phyloP scores from a whole-genome alignment of 257 asterid species.

The Haberlea rhodopensis region DNA sequence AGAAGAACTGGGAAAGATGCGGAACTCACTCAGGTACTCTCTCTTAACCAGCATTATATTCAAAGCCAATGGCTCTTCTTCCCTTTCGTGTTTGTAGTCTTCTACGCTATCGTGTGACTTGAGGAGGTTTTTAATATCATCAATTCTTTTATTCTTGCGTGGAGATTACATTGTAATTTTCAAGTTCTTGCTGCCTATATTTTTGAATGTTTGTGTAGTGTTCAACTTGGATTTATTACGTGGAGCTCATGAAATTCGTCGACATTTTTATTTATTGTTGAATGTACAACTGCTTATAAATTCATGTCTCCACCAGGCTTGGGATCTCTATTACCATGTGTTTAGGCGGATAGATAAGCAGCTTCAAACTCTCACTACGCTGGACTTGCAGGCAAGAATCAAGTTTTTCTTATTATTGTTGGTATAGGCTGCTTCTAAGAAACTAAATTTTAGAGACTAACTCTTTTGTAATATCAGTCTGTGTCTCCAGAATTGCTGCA shows the following conservation, averaged over 20 bases:
- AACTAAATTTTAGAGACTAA: constrained; percentile 3
- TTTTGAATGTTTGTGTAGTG: constrained; percentile 1
- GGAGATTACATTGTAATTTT: constrained; percentile 7
- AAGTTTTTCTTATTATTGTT: constrained; percentile 18
- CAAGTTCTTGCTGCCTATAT: constrained; percentile 10
- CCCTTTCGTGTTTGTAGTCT: not conserved
- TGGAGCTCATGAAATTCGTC: not conserved
- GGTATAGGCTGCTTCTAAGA: constrained; percentile 21
- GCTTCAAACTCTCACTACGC: constrained; percentile 88
- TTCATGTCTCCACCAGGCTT: constrained; percentile 56
- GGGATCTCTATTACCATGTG: constrained; percentile 98
- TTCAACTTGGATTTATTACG: constrained; percentile 17
- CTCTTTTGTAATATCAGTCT: constrained; percentile 52
- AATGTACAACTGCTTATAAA: constrained; percentile 24
- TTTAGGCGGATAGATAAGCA: constrained; percentile 95
- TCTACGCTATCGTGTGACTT: not conserved
- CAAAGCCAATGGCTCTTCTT: not conserved
- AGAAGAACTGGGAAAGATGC: constrained; percentile 85
- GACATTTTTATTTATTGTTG: constrained; percentile 2
- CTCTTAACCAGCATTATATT: constrained; percentile 4
- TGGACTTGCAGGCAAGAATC: constrained; percentile 86
- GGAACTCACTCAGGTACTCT: constrained; percentile 86
- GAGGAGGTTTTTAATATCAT: not conserved
- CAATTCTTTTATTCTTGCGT: not conserved
- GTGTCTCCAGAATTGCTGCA: constrained; percentile 91